These are phyloP conservation scores for Hypomontagnella submonticulosa DNA, from an alignment of 495 filamentous ascomycete species.

Conservation along the genomic window DNA sequence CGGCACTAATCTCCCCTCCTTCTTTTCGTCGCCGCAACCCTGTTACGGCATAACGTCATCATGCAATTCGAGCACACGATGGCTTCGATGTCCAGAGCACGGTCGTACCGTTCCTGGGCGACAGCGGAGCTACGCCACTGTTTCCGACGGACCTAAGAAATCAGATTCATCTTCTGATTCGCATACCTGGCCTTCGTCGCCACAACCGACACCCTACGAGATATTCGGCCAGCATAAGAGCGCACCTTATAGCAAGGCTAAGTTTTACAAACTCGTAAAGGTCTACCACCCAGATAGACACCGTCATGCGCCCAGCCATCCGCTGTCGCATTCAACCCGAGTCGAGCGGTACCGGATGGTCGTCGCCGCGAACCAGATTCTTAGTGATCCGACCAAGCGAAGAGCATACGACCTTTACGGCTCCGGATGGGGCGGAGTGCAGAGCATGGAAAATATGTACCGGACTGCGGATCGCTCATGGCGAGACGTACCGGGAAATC, in stretches of 20 bases:
- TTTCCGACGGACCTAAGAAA: slow-evolving; percentile 42
- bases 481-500: slow-evolving; percentile 61
- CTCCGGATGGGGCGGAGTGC: slow-evolving; percentile 75
- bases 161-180: slow-evolving; percentile 46
- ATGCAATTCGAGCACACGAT: slow-evolving; percentile 32
- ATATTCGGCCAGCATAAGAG: slow-evolving; percentile 74
- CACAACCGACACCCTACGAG: slow-evolving; percentile 87
- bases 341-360: slow-evolving; percentile 89
- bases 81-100: slow-evolving; percentile 14
- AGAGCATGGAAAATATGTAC: slow-evolving; percentile 51
- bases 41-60: slow-evolving; percentile 47
- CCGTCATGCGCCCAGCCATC: slow-evolving; percentile 56
- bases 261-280: slow-evolving; percentile 92
- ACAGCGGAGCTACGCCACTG: slow-evolving; percentile 49
- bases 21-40: slow-evolving; percentile 30
- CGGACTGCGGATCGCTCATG: slow-evolving; percentile 59
- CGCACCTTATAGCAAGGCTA: slow-evolving; percentile 79
- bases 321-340: slow-evolving; percentile 65
- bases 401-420: slow-evolving; percentile 85
- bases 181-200: slow-evolving; percentile 55
- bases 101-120: not conserved
- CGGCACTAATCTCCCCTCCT: slow-evolving; percentile 32
- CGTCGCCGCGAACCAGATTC: slow-evolving; percentile 85
- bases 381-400: slow-evolving; percentile 83
- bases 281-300: slow-evolving; percentile 91